Evolutionary conservation across 352 stramenopile genomes (phyloP).

Genomic region (Aphanomyces stellatus): DNA sequence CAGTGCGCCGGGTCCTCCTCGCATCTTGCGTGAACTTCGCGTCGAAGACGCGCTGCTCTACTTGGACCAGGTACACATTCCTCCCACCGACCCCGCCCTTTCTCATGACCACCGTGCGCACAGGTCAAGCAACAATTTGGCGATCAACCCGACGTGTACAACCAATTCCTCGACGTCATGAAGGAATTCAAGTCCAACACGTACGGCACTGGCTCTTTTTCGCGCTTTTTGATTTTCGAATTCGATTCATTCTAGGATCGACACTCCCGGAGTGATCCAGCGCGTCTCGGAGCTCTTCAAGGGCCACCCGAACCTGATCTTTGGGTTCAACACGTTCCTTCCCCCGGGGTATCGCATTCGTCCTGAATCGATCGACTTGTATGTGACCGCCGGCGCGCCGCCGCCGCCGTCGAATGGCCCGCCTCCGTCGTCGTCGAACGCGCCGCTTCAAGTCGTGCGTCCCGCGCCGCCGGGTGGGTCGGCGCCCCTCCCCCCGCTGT

Average conservation of each 20-base stretch:
- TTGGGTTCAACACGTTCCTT: slow-evolving; percentile 99
- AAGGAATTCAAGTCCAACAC: slow-evolving; percentile 99
- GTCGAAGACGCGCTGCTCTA: slow-evolving; percentile 99
- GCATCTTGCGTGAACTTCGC: slow-evolving; percentile 61
- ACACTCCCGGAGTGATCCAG: slow-evolving; percentile 98
- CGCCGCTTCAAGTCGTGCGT: not conserved
- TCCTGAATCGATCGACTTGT: slow-evolving; percentile 31
- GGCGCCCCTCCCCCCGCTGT: not conserved
- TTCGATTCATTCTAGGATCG: slow-evolving; percentile 78
- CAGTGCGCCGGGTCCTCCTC: not conserved
- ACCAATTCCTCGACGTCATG: slow-evolving; percentile 99
- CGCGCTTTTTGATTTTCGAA: slow-evolving; percentile 4
- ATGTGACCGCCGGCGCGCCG: not conserved
- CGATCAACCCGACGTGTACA: slow-evolving; percentile 99
- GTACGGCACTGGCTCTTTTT: slow-evolving; percentile 20
- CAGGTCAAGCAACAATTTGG: slow-evolving; percentile 99
- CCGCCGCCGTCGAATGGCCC: slow-evolving; percentile 1
- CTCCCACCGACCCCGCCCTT: too few species aligned
- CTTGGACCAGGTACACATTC: slow-evolving; percentile 86
- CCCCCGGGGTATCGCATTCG: slow-evolving; percentile 89
- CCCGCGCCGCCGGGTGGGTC: not conserved
- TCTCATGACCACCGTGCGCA: not conserved
- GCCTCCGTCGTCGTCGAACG: not conserved
- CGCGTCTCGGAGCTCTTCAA: slow-evolving; percentile 98
- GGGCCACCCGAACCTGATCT: slow-evolving; percentile 97